phyloP scores from a whole-genome alignment of 768 basidiomycete species.

The Suillus fuscotomentosus region DNA sequence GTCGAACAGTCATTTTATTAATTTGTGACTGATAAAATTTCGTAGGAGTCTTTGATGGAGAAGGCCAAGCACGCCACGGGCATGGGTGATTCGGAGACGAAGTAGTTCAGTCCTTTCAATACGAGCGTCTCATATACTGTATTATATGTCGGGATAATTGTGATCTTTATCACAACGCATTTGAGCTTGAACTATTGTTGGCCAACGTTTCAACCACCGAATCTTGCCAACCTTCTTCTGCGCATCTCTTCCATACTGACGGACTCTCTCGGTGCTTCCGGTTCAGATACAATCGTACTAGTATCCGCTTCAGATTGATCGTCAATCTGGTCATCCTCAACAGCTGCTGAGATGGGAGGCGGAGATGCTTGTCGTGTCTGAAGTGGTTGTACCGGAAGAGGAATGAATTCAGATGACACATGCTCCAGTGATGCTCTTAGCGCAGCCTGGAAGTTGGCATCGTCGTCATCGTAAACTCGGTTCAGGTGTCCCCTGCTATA shows the following conservation, averaged over 20 bases:
- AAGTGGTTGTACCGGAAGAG: slow-evolving; percentile 24
- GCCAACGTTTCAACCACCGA: slow-evolving; percentile 42
- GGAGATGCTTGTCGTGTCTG: slow-evolving; percentile 18
- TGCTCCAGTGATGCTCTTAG: slow-evolving; percentile 77
- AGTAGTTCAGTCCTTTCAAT: background rate
- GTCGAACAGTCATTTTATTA: no score
- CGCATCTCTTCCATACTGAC: slow-evolving; percentile 67
- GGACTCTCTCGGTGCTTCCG: slow-evolving; percentile 28
- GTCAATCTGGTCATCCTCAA: slow-evolving; percentile 28
- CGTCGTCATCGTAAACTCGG: slow-evolving; percentile 81
- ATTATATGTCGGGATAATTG: background rate
- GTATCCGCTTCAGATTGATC: slow-evolving; percentile 37
- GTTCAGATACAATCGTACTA: slow-evolving; percentile 25
- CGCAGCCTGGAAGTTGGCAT: slow-evolving; percentile 84
- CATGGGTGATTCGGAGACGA: slow-evolving; percentile 4
- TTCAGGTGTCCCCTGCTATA: slow-evolving; percentile 18
- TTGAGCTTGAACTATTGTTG: background rate
- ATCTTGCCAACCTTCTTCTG: slow-evolving; percentile 59
- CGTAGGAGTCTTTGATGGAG: slow-evolving; percentile 13
- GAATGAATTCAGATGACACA: slow-evolving; percentile 50
- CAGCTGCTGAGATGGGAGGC: slow-evolving; percentile 6
- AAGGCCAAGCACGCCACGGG: slow-evolving; percentile 15
- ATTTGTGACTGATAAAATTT: background rate
- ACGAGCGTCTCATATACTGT: background rate
- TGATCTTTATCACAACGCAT: background rate